These are phyloP conservation scores for Paspalum vaginatum DNA, from an alignment of 176 grass and related monocot genomes.

Conservation along the genomic window DNA sequence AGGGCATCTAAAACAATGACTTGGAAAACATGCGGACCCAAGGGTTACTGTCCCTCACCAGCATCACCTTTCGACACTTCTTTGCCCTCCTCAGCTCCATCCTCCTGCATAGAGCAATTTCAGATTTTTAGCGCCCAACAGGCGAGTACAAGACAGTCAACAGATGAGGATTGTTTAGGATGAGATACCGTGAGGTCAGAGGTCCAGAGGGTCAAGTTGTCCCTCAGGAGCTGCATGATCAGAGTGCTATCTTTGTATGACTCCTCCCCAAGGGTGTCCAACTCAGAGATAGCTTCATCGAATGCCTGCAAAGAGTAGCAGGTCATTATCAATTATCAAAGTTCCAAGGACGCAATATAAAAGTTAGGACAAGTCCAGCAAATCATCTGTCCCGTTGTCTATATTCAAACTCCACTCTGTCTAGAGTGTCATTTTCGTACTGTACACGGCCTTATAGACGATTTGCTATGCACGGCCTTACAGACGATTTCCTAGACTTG, in stretches of 20 bases:
- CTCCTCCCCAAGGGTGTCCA: conserved; percentile 82
- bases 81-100: conserved; percentile 66
- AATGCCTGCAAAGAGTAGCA: conserved; percentile 56
- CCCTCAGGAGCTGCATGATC: conserved; percentile 93
- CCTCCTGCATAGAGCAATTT: conserved; percentile 52
- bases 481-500: too few relatives aligned
- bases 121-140: conserved; percentile 10
- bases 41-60: conserved; percentile 60
- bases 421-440: too few relatives aligned
- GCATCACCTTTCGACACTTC: conserved; percentile 58
- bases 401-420: too few relatives aligned
- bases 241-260: conserved; percentile 96
- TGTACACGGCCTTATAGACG: too few relatives aligned
- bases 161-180: background rate
- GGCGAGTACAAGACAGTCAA: background rate
- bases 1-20: conserved; percentile 30
- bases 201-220: conserved; percentile 94
- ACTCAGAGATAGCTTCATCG: conserved; percentile 87
- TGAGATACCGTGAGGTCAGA: conserved; percentile 75
- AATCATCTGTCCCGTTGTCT: too few relatives aligned
- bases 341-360: background rate
- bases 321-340: background rate
- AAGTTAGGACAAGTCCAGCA: too few relatives aligned
- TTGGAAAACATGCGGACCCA: background rate
- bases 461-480: too few relatives aligned